Percentiles rank a stretch among this genome's conserved stretches.
These are phyloP conservation scores for Lactarius tabidus DNA, from an alignment of 768 basidiomycete species.

Conservation along the genomic window DNA sequence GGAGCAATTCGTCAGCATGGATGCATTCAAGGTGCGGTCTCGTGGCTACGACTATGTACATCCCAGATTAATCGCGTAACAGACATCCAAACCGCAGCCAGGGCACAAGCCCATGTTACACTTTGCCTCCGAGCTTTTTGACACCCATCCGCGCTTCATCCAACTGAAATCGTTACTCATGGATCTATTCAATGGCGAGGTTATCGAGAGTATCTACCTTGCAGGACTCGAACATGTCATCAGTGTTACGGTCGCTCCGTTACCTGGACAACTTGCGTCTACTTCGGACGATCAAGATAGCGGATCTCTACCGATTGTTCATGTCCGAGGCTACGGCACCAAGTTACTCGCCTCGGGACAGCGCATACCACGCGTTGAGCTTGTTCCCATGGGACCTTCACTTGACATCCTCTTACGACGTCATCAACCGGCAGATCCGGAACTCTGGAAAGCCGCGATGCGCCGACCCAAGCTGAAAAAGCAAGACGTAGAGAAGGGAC, in stretches of 20 bases:
- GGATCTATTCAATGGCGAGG: conserved; percentile 87
- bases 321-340: conserved; percentile 83
- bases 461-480: conserved; percentile 86
- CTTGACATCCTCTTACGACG: conserved; percentile 81
- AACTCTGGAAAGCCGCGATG: conserved; percentile 76
- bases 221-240: conserved; percentile 86
- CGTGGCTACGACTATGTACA: neutral
- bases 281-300: conserved; percentile 32
- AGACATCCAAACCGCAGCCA: conserved; percentile 86
- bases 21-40: conserved; percentile 70
- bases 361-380: conserved; percentile 74
- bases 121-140: conserved; percentile 93
- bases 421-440: conserved; percentile 68
- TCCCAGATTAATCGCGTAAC: neutral
- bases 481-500: conserved; percentile 75
- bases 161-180: conserved; percentile 91
- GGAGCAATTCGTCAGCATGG: conserved; percentile 73
- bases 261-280: conserved; percentile 50
- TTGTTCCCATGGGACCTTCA: conserved; percentile 87
- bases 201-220: conserved; percentile 77
- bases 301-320: conserved; percentile 66
- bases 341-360: conserved; percentile 71
- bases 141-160: conserved; percentile 86
- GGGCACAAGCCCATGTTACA: conserved; percentile 92
- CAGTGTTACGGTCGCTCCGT: conserved; percentile 70